Evolutionary conservation across 805 yeast genomes (phyloP).

Genomic region (Wickerhamiella galacta): DNA sequence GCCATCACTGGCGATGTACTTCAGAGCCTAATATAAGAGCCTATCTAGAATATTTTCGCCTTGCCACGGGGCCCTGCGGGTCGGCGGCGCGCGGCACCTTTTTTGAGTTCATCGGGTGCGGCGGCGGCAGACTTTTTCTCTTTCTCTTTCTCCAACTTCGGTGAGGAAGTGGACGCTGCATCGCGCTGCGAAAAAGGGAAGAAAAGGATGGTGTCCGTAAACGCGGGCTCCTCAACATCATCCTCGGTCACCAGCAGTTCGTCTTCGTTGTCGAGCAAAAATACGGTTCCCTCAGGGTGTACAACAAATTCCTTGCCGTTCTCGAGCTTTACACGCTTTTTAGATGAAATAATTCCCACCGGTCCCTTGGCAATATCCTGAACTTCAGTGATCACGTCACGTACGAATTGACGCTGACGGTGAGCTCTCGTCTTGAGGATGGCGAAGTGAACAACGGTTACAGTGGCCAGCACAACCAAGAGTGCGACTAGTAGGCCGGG

Average conservation of each 20-base stretch:
- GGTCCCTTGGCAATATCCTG: slow-evolving; percentile 16
- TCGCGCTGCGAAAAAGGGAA: too few relatives aligned
- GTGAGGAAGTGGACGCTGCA: too few relatives aligned
- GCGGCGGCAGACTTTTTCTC: too few relatives aligned
- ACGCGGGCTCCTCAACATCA: slow-evolving; percentile 19
- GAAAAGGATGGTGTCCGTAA: slow-evolving; percentile 22
- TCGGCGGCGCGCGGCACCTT: slow-evolving; percentile 13
- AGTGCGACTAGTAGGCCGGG: slow-evolving; percentile 44
- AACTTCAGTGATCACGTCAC: slow-evolving; percentile 19
- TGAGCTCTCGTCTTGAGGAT: slow-evolving; percentile 35
- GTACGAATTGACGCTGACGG: slow-evolving; percentile 42
- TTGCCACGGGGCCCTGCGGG: slow-evolving; percentile 14
- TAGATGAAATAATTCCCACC: slow-evolving; percentile 16
- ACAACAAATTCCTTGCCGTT: slow-evolving; percentile 21
- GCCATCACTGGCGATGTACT: too few relatives aligned
- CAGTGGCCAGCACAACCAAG: slow-evolving; percentile 32
- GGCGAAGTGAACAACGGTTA: slow-evolving; percentile 41
- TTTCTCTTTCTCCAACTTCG: too few relatives aligned
- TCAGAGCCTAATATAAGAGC: too few relatives aligned
- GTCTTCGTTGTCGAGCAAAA: slow-evolving; percentile 15
- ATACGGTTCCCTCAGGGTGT: slow-evolving; percentile 21
- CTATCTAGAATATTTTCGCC: slow-evolving; percentile 11
- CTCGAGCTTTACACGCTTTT: slow-evolving; percentile 15
- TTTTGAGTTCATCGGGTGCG: slow-evolving; percentile 8
- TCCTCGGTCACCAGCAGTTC: slow-evolving; percentile 19